Base-by-base conservation (phyloP, 768 basidiomycete genomes). In the Phaffia australis region DNA sequence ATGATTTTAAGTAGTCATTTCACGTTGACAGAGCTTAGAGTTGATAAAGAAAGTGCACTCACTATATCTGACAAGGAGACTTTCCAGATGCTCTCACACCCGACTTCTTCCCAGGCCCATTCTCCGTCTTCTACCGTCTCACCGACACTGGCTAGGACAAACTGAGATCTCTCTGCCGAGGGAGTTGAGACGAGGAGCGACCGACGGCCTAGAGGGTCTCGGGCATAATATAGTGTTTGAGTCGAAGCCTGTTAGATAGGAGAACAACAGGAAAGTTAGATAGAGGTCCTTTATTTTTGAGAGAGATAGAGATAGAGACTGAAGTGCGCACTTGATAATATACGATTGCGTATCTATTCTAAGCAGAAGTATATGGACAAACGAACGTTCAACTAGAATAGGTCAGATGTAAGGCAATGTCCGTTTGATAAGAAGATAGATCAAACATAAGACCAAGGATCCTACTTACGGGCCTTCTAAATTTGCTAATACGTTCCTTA, bases 151-250 rank as follows among this genome's bases (percentile, higher is more conserved):
- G 84, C 75, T 30, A 91, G 76, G 42, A 87, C 72, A 52, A 89
- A 78, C 68, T 80, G 81, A 0, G 86, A 84, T 5, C 76, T 76
- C 21, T 63, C 59, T 1, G 69, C 49, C 18, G 80, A 81, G 32
- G 86, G 86, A 66, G 75, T 78, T 66, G 87, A 87, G 42, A 88
- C 78, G 8, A 94, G 78, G 8, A 94, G 80, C n/a, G 90, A 92
- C 56, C 91, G 82, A 48, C 90, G 82, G 8, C 90, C 90, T 2
- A 92, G 81, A 3, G 89, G 88, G 75, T 94, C 90, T 62, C 89
- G 81, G 19, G 81, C 86, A 72, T 86, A 90, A 76, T 83, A 87
- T 11, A 94, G 71, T 42, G 75, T 80, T 35, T 77, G 74, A 9
- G 80, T 64, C 0, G 49, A 1, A 1, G 60, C 55, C 63, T 71